Evolutionary conservation across 2,329 filamentous ascomycete species (phyloP), one percentile per base, ranked within the genome.

Genomic region (Ophiocordyceps robertsii): DNA sequence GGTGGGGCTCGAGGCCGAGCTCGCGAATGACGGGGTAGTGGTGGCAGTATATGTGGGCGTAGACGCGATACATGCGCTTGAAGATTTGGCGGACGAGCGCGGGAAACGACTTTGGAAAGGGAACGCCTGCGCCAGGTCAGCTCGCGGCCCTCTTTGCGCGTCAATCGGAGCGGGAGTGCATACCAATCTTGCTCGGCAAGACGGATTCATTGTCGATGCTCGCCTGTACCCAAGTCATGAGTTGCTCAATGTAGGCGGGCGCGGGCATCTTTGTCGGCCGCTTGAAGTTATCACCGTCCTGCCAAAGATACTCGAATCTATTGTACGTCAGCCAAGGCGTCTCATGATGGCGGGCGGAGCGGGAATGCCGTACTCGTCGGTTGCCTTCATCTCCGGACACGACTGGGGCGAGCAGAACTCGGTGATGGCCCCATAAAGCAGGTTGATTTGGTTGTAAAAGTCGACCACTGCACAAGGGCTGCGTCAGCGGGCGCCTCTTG

Each of bases 341-440:
- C 16, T 32, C 31, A 13, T 10, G 12, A 6, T 6, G 12, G 7
- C 12, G 31, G 2, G 5, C 2, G 8, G 12, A 11, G n/a, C 9
- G 14, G 33, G 13, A 10, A 19, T n/a, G 14, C 30, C 77, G 50
- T 73, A 92, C 83, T 98, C 92, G 67, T 98, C 93, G 10, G 92
- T 98, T n/a, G 92, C 92, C 66, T 98, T 98, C 92, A 98, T 98
- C 68, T 96, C 92, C 1, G 92, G 92, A 62, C 92, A 98, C 50
- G 88, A 88, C 60, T 92, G 84, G 29, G 92, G 90, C 24, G 92
- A 96, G 72, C 92, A 98, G 66, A 98, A 98, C 61, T 98, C 92
- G 46, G 92, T 98, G 60, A 98, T 98, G 51, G 92, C 92, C 46
- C 93, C 93, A 62, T 98, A 98, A 46, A 98, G 81, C 31, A 98